A percentile compares a stretch with the other conserved stretches of the same genome.
Evolutionary conservation across 2,329 filamentous ascomycete species (phyloP).

Genomic region (Alternaria sp.): DNA sequence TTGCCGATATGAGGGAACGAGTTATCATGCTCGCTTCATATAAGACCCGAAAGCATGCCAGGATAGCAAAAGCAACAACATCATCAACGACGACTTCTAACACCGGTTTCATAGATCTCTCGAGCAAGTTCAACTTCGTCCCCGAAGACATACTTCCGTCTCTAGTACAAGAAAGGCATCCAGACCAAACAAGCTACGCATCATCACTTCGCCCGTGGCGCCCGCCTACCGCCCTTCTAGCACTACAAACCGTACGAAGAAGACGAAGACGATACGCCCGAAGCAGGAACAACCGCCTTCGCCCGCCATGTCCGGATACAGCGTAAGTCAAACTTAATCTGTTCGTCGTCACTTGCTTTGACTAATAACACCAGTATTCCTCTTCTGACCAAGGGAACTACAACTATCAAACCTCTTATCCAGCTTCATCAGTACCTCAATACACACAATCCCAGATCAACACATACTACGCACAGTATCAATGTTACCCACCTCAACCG

Average conservation of each 20-base stretch:
- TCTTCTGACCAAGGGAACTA: constrained; percentile 26
- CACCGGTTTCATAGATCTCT: constrained; percentile 11
- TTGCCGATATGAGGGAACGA: constrained; percentile 1
- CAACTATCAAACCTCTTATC: constrained; percentile 22
- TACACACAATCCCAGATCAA: constrained; percentile 43
- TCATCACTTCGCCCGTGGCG: constrained; percentile 13
- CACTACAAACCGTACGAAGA: constrained; percentile 12
- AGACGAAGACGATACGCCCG: constrained; percentile 15
- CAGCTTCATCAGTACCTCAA: constrained; percentile 25
- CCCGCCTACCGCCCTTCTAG: constrained; percentile 22
- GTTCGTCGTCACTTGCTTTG: not conserved
- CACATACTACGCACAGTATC: constrained; percentile 39
- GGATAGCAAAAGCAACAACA: not conserved
- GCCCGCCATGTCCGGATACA: constrained; percentile 35
- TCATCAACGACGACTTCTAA: not conserved
- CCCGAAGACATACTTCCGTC: not conserved
- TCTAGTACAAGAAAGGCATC: constrained; percentile 3
- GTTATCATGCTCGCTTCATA: constrained; percentile 7
- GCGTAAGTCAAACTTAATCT: constrained; percentile 14
- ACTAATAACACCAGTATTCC: constrained; percentile 24
- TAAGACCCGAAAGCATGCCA: constrained; percentile 12
- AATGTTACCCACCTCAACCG: constrained; percentile 37
- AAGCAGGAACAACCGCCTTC: constrained; percentile 25
- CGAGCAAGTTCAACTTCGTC: constrained; percentile 7
- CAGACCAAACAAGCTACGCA: constrained; percentile 14